Evolutionary conservation across 169 alveolate genomes (phyloP).

Genomic region (Plasmodium relictum): DNA sequence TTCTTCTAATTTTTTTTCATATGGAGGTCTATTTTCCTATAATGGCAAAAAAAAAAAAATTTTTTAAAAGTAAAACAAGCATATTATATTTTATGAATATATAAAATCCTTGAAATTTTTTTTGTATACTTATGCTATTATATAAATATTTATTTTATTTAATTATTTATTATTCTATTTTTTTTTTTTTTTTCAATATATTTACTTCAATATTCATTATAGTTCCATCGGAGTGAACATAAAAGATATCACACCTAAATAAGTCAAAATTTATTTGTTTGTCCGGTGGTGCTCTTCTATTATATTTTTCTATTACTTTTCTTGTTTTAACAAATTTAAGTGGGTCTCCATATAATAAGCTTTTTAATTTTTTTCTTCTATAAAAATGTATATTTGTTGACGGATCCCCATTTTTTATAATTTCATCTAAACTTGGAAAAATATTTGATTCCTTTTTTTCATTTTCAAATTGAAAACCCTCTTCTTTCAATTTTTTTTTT

Average conservation of each 20-base stretch:
- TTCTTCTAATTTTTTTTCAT: slow-evolving; percentile 68
- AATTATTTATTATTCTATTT: not conserved
- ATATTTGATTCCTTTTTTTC: slow-evolving; percentile 66
- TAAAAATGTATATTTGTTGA: slow-evolving; percentile 82
- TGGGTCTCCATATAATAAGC: slow-evolving; percentile 84
- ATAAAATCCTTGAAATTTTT: not conserved
- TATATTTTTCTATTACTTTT: slow-evolving; percentile 80
- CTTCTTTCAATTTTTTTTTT: slow-evolving; percentile 60
- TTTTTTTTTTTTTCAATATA: slow-evolving; percentile 10
- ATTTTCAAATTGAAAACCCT: slow-evolving; percentile 67
- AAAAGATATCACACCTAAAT: slow-evolving; percentile 79
- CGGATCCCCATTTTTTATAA: slow-evolving; percentile 85
- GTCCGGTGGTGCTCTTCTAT: slow-evolving; percentile 79
- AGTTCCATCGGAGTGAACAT: slow-evolving; percentile 88
- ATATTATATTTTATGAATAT: not conserved
- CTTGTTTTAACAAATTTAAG: slow-evolving; percentile 79
- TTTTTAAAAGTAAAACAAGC: too few relatives aligned
- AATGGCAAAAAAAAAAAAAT: not conserved
- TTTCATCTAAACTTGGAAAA: slow-evolving; percentile 84
- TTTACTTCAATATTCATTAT: slow-evolving; percentile 84
- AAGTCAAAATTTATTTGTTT: slow-evolving; percentile 79
- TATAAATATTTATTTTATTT: not conserved
- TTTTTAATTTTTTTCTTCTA: slow-evolving; percentile 83
- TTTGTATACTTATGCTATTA: not conserved
- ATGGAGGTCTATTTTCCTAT: slow-evolving; percentile 75